Evolutionary conservation across 768 basidiomycete genomes (phyloP), one percentile per base, ranked within the genome.

Genomic region (Trametes meyenii): DNA sequence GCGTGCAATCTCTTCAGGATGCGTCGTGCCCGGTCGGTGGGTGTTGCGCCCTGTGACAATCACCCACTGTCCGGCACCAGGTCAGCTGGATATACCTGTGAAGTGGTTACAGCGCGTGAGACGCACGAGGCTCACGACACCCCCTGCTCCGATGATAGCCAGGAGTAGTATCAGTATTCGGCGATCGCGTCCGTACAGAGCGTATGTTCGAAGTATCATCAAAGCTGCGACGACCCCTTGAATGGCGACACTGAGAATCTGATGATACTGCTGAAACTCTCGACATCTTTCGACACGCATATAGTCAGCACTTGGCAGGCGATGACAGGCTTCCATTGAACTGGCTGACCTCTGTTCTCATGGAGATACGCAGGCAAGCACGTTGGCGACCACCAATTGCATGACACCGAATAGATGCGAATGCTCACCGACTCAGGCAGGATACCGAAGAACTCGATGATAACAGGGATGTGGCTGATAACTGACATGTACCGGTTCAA

Each of bases 401-500:
- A 12, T 8, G n/a, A 3, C 16, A n/a, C n/a, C n/a, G n/a, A n/a
- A n/a, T n/a, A n/a, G n/a, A n/a, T n/a, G n/a, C n/a, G 23, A 33
- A 11, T 7, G 42, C 49, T 14, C 21, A 61, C 60, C 8, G 36
- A 21, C 14, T 42, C 44, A 1, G 61, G 16, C 3, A 49, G 19
- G 17, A 12, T 17, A 3, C 46, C 49, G 33, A 60, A 65, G 46
- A 46, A 35, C 36, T 54, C 58, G 11, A 64, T 3, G 5, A 59
- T 23, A 13, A 72, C 29, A 0, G 70, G 71, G 0, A 68, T 19
- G 33, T 69, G 65, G 13, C 63, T 65, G 13, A 70, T 10, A 35
- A 71, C n/a, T 8, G 68, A 58, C 12, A 60, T 11, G 50, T 72
- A 72, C 14, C 71, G 61, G 38, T 66, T 66, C 24, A 60, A 23